These are phyloP conservation scores for Spathaspora sp. DNA, from an alignment of 1,139 yeast species.

Conservation along the genomic window DNA sequence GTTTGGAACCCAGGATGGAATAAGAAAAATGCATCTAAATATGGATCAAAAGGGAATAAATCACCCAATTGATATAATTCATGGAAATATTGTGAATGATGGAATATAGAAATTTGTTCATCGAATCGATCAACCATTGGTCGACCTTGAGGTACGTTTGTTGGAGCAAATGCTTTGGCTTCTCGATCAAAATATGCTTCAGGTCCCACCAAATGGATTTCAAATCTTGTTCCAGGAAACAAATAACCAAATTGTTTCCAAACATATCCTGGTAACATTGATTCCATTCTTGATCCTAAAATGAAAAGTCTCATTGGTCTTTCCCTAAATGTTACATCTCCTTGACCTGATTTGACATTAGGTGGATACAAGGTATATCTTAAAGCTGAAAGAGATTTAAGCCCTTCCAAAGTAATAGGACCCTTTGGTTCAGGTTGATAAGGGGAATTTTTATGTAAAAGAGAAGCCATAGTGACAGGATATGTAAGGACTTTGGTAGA, in stretches of 20 bases:
- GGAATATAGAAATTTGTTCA: conserved; percentile 69
- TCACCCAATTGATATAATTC: conserved; percentile 89
- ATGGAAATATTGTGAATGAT: conserved; percentile 90
- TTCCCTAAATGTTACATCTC: conserved; percentile 58
- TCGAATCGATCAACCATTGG: conserved; percentile 76
- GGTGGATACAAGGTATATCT: conserved; percentile 85
- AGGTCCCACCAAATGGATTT: conserved; percentile 91
- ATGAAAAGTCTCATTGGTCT: conserved; percentile 88
- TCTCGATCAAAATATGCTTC: conserved; percentile 75
- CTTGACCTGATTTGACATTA: conserved; percentile 48
- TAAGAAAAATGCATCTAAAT: conserved; percentile 83
- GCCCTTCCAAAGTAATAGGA: conserved; percentile 86
- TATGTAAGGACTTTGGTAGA: conserved; percentile 92
- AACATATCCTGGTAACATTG: conserved; percentile 89
- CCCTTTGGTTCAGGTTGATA: conserved; percentile 80
- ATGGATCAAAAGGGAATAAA: conserved; percentile 97
- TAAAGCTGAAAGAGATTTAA: conserved; percentile 87
- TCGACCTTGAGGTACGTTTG: conserved; percentile 45
- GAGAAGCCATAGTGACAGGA: conserved; percentile 85
- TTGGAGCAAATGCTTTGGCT: conserved; percentile 35
- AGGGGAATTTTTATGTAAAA: conserved; percentile 84
- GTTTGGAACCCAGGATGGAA: conserved; percentile 96
- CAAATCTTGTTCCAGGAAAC: conserved; percentile 80
- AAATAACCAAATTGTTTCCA: conserved; percentile 92
- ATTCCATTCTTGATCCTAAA: conserved; percentile 90